Conservation (phyloP, 1,139 yeast species). For the Sugiyamaella neomexicana region DNA sequence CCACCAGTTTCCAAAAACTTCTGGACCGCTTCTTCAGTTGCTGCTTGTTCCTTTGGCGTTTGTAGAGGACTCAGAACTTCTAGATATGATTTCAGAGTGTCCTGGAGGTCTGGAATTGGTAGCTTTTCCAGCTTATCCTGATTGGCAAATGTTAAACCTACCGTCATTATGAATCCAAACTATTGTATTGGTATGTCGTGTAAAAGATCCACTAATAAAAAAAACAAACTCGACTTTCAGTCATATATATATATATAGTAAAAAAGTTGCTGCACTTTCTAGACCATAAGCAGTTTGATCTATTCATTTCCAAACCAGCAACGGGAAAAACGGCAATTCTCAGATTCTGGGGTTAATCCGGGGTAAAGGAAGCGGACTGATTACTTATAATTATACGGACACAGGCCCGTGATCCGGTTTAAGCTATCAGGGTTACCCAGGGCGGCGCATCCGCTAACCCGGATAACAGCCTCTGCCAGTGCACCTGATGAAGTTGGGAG, state of each 20-base stretch:
- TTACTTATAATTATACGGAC: background rate
- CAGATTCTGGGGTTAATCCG: conserved; percentile 10
- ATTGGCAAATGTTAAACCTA: conserved; percentile 49
- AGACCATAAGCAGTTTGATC: too few species aligned
- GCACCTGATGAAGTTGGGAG: too few species aligned
- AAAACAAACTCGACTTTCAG: background rate
- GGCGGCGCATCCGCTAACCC: conserved; percentile 4
- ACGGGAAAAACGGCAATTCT: conserved; percentile 9
- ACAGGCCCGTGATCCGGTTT: background rate
- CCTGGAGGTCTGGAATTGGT: conserved; percentile 74
- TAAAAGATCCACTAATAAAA: too few species aligned
- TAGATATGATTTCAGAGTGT: conserved; percentile 65
- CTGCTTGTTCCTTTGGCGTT: conserved; percentile 64
- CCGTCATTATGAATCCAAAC: conserved; percentile 11
- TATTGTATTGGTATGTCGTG: background rate
- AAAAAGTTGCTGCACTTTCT: background rate
- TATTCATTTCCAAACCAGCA: too few species aligned
- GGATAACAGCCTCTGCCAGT: background rate
- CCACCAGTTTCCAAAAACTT: conserved; percentile 60
- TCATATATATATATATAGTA: conserved; percentile 2
- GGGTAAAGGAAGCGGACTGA: conserved; percentile 10
- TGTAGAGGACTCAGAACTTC: conserved; percentile 72
- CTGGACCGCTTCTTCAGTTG: conserved; percentile 60
- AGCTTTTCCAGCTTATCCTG: conserved; percentile 61
- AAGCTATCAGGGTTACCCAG: too few species aligned